Evolutionary conservation across 805 yeast genomes (phyloP).

Genomic region (Spathaspora boniae): DNA sequence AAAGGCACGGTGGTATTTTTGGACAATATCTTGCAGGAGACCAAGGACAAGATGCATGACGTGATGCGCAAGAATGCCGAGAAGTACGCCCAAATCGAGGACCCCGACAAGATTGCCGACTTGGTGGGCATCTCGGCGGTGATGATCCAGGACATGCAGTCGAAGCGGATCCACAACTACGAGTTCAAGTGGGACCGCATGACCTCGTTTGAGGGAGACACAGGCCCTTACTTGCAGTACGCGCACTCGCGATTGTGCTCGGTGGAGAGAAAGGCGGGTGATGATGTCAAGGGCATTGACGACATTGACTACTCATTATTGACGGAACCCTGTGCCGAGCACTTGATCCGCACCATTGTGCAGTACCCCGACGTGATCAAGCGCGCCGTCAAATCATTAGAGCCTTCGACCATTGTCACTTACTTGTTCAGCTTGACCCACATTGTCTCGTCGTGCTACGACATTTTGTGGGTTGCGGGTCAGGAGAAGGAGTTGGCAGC

Average conservation of each 20-base stretch:
- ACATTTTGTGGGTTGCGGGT: conserved; percentile 94
- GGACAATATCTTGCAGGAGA: conserved; percentile 89
- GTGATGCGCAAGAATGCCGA: conserved; percentile 91
- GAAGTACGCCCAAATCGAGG: conserved; percentile 87
- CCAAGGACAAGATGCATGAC: conserved; percentile 90
- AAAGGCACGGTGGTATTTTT: conserved; percentile 98
- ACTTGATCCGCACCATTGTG: conserved; percentile 71
- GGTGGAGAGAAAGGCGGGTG: conserved; percentile 77
- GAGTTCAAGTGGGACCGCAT: conserved; percentile 97
- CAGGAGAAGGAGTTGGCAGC: conserved; percentile 81
- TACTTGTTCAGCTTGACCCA: conserved; percentile 90
- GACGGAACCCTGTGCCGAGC: conserved; percentile 66
- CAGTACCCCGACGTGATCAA: conserved; percentile 89
- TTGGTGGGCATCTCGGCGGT: conserved; percentile 95
- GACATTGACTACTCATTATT: conserved; percentile 59
- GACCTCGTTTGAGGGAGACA: conserved; percentile 98
- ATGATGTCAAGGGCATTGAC: conserved; percentile 36
- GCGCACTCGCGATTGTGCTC: conserved; percentile 97
- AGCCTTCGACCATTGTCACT: conserved; percentile 92
- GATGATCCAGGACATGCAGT: conserved; percentile 98
- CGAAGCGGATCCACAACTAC: conserved; percentile 94
- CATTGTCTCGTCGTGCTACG: conserved; percentile 94
- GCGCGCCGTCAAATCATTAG: conserved; percentile 78
- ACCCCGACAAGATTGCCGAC: conserved; percentile 94
- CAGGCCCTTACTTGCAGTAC: conserved; percentile 97